Conservation (phyloP, 768 basidiomycete genomes). For the Leccinellum rugosiceps region DNA sequence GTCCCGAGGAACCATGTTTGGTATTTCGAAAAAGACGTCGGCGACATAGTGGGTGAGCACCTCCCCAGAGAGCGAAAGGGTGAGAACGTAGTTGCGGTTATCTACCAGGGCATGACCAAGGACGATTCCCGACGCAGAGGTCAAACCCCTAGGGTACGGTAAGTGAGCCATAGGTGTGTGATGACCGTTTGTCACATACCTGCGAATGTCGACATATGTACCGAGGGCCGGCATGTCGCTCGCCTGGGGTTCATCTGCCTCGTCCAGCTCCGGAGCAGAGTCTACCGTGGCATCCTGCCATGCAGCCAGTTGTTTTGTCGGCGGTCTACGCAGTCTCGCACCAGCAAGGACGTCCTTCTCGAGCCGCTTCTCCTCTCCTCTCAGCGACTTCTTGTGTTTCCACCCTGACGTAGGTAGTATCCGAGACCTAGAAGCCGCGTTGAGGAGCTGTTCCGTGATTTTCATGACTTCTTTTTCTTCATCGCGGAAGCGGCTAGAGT, state of each 20-base stretch:
- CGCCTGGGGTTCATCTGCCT: slow-evolving; percentile 8
- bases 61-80: slow-evolving; percentile 45
- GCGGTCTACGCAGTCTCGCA: slow-evolving; percentile 7
- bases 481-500: not conserved
- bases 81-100: slow-evolving; percentile 26
- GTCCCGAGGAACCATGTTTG: slow-evolving; percentile 47
- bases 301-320: slow-evolving; percentile 25
- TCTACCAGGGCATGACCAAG: slow-evolving; percentile 31
- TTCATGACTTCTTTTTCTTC: slow-evolving; percentile 11
- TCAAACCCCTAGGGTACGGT: slow-evolving; percentile 17
- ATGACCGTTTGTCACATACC: slow-evolving; percentile 32
- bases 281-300: slow-evolving; percentile 26
- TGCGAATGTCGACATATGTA: slow-evolving; percentile 52
- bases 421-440: slow-evolving; percentile 29
- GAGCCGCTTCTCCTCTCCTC: slow-evolving; percentile 41
- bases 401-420: slow-evolving; percentile 31
- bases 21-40: slow-evolving; percentile 64
- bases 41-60: slow-evolving; percentile 43
- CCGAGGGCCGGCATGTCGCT: slow-evolving; percentile 35
- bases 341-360: slow-evolving; percentile 17
- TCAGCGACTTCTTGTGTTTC: slow-evolving; percentile 34
- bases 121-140: slow-evolving; percentile 25
- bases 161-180: not conserved
- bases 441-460: slow-evolving; percentile 33
- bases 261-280: slow-evolving; percentile 5